These are phyloP conservation scores for Baudoinia panamericana DNA, from an alignment of 495 filamentous ascomycete species.

Conservation along the genomic window DNA sequence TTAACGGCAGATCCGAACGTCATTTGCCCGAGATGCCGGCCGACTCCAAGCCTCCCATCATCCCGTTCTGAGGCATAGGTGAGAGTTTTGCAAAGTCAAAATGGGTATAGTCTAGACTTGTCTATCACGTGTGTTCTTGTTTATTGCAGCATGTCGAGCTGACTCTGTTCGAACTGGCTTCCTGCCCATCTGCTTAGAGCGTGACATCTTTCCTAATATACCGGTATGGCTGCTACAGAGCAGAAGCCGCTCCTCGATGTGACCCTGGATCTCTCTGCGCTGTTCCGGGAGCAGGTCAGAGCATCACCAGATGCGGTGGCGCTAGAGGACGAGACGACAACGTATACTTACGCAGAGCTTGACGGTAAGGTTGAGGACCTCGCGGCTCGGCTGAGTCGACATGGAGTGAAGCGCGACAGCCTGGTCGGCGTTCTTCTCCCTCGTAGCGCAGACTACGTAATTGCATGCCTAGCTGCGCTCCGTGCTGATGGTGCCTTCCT, in stretches of 20 bases:
- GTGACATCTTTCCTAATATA: no score
- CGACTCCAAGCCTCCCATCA: no score
- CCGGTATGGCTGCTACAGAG: no score
- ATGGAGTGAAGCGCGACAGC: constrained; percentile 48
- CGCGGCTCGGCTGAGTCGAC: constrained; percentile 39
- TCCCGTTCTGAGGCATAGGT: no score
- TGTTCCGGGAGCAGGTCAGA: constrained; percentile 44
- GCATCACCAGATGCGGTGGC: constrained; percentile 47
- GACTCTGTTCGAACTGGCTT: no score
- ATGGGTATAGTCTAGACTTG: no score
- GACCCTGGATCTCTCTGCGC: constrained; percentile 47
- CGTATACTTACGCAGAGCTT: constrained; percentile 49
- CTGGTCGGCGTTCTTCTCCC: constrained; percentile 54
- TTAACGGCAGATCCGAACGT: no score
- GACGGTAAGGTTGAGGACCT: constrained; percentile 43
- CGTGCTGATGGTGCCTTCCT: constrained; percentile 59
- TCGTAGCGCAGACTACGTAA: constrained; percentile 55
- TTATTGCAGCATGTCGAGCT: no score
- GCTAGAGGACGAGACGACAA: constrained; percentile 43
- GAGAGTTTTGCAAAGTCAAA: no score
- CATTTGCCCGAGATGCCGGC: no score
- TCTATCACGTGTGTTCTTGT: no score
- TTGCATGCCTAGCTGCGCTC: constrained; percentile 53
- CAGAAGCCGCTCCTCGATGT: constrained; percentile 48
- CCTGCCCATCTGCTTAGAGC: no score